Conservation (phyloP, 148 eudicot genomes). For the Cornus controversa region DNA sequence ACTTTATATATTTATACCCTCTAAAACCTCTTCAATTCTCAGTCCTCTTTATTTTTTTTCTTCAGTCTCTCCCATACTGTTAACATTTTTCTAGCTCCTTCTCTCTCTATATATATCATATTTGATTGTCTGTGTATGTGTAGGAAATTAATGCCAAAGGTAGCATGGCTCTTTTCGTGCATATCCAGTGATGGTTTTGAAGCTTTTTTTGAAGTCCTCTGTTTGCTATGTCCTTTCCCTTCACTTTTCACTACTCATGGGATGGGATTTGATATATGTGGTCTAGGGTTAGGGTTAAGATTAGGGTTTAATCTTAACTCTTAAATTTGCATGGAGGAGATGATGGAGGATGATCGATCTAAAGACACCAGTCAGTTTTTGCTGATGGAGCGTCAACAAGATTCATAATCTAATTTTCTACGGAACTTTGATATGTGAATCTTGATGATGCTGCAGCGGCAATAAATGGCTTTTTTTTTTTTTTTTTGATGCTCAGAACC, state of each 20-base stretch:
- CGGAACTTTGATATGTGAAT: slow-evolving; percentile 55
- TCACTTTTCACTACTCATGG: neutral
- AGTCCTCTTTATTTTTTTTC: slow-evolving; percentile 6
- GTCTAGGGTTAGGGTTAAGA: slow-evolving; percentile 44
- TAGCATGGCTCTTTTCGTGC: neutral
- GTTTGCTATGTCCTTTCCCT: slow-evolving; percentile 5
- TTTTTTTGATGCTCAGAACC: neutral
- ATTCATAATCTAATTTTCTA: slow-evolving; percentile 49
- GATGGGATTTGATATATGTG: too few relatives aligned
- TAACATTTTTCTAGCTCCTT: neutral
- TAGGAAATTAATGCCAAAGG: neutral
- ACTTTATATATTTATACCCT: slow-evolving; percentile 25
- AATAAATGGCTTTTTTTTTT: slow-evolving; percentile 46
- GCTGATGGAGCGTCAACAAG: slow-evolving; percentile 93
- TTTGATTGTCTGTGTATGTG: neutral
- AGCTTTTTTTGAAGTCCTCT: slow-evolving; percentile 6
- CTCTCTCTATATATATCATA: neutral
- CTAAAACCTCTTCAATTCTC: slow-evolving; percentile 16
- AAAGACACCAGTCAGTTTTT: slow-evolving; percentile 47
- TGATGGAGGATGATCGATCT: neutral
- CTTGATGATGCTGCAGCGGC: slow-evolving; percentile 99
- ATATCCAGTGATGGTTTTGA: slow-evolving; percentile 1
- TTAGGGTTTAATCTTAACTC: neutral
- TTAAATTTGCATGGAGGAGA: neutral
- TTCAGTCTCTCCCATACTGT: slow-evolving; percentile 3